Percentiles rank a stretch among this genome's conserved stretches.
phyloP scores from a whole-genome alignment of 1,284 basidiomycete species.

The Ustilago cynodontis region DNA sequence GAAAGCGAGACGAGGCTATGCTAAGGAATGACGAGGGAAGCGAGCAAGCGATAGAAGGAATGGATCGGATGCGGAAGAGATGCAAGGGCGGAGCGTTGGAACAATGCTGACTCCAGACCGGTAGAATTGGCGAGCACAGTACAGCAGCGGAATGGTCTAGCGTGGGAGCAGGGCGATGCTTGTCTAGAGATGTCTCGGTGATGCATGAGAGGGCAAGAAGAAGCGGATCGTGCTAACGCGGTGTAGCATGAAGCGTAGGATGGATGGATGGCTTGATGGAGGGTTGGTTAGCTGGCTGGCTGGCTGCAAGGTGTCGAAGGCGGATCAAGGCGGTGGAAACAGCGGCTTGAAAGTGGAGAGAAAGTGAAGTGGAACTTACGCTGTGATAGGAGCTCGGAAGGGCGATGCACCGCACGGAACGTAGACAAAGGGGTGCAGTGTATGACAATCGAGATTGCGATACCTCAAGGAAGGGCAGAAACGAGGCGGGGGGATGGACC shows the following conservation, averaged over 20 bases:
- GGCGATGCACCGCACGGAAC: conserved; percentile 10
- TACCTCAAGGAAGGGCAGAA: neutral
- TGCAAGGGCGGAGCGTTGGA: conserved; percentile 10
- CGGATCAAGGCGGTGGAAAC: neutral
- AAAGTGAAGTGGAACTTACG: conserved; percentile 1
- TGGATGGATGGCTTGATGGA: neutral
- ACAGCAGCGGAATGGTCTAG: conserved; percentile 26
- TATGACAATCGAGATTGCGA: conserved; percentile 6
- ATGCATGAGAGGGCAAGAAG: neutral
- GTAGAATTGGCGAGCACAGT: neutral
- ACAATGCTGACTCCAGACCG: neutral
- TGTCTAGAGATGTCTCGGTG: neutral
- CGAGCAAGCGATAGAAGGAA: neutral
- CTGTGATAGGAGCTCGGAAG: conserved; percentile 2
- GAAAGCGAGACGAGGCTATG: conserved; percentile 27
- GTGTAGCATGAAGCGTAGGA: conserved; percentile 7
- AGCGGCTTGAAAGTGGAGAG: neutral
- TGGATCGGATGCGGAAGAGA: neutral
- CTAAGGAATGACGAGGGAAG: conserved; percentile 8
- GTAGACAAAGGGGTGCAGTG: neutral
- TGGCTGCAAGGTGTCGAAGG: neutral
- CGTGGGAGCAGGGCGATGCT: conserved; percentile 42
- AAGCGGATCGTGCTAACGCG: conserved; percentile 9
- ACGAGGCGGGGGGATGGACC: neutral
- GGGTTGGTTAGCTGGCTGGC: neutral